Evolutionary conservation across 1,284 basidiomycete genomes (phyloP), one percentile per base, ranked within the genome.

Genomic region (Cryptococcus amylolentus): DNA sequence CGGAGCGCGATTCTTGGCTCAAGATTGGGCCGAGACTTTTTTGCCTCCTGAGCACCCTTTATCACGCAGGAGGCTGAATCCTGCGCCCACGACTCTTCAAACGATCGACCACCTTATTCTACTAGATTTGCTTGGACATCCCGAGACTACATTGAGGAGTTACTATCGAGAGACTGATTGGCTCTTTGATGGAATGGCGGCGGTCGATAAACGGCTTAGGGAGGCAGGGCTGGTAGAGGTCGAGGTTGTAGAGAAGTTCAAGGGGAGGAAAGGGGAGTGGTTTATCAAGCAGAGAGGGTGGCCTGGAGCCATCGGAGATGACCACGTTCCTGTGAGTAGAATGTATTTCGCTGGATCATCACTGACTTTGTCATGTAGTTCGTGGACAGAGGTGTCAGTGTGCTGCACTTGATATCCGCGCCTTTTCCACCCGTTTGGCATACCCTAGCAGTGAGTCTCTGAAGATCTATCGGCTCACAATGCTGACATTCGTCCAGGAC

Each of bases 361-460:
- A 31, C 27, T 18, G 46, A 48, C 18, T 12, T 18, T 23, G 3
- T 12, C 16, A 27, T 46, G 28, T 40, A 75, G 14, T 98, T 99
- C 78, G 69, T 96, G 45, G 76, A 80, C 39, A 78, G 81, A 52
- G 96, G 95, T 6, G 93, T 99, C 18, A 91, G 86, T 55, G 80
- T 98, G 49, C 77, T 98, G 61, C 96, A 99, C 73, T 71, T 98
- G 50, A 98, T 98, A 58, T 79, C 94, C 0, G 84, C 84, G 43
- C 93, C 91, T 0, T 98, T 98, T 73, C 96, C 96, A 0, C 60
- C 51, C 2, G 93, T 96, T 6, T 98, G 95, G 96, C 96, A 98
- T 76, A 88, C 83, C 14, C 71, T 92, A 28, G 72, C 70, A 55
- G 90, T 91, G 64, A 35, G 43, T 35, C 4, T 18, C 10, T 35